Conservation (phyloP, 331 rosid genomes). For the Rosa hybrid region DNA sequence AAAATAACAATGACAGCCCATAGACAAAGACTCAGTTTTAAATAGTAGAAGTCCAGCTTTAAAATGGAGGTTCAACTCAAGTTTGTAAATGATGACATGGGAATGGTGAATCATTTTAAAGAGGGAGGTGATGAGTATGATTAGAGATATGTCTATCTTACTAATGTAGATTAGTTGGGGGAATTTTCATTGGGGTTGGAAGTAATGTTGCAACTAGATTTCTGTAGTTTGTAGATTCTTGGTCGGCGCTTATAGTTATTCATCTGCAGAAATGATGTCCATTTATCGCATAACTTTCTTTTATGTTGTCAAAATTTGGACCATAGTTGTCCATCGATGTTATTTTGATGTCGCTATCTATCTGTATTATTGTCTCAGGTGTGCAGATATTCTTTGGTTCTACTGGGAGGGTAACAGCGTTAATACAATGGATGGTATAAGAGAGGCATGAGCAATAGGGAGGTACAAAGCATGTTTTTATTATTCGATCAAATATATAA, state of each 20-base stretch:
- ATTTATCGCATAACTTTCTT: background rate
- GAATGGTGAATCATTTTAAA: no score
- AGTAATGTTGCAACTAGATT: background rate
- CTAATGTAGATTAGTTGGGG: background rate
- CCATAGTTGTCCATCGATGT: background rate
- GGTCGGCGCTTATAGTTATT: background rate
- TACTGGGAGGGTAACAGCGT: slow-evolving; percentile 58
- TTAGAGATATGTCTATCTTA: no score
- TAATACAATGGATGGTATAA: slow-evolving; percentile 43
- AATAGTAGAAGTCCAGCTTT: no score
- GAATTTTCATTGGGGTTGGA: background rate
- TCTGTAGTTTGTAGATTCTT: background rate
- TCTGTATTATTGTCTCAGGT: slow-evolving; percentile 37
- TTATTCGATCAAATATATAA: no score
- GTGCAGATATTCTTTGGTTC: slow-evolving; percentile 63
- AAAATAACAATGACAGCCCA: no score
- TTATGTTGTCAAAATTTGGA: background rate
- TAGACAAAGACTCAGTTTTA: no score
- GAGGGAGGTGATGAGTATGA: no score
- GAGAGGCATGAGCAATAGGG: slow-evolving; percentile 44
- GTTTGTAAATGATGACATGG: no score
- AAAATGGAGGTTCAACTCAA: no score
- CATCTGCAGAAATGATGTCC: background rate
- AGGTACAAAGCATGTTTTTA: no score
- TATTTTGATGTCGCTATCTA: background rate